Base-by-base conservation (phyloP, 1,284 basidiomycete species). In the Ganoderma resinaceum region DNA sequence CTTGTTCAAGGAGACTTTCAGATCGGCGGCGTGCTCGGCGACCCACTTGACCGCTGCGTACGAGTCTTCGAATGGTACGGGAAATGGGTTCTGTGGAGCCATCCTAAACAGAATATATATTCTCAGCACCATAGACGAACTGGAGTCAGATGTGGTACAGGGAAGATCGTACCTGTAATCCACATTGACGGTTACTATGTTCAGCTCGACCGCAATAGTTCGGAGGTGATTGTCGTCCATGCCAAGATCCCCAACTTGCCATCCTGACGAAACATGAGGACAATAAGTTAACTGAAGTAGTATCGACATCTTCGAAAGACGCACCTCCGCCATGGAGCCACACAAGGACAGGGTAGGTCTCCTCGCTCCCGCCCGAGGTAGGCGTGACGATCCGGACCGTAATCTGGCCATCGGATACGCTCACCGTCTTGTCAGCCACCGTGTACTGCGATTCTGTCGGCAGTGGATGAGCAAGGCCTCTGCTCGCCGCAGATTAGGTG, bases 31-130 rank as follows among this genome's bases (percentile, higher is more conserved):
- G 42, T 75, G 59, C 12, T 57, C 38, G 2, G 63, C 62, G 7
- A 57, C 66, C 75, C 75, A 75, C 74, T 75, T 75, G 18, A 62
- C 37, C 16, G 66, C 61, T 2, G 66, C 61, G 29, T 62, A 63
- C 40, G 52, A 58, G 55, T 66, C 66, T 11, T 66, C 53, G 53
- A 58, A 20, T 6, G 53, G 29, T 35, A 61, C 31, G 4, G 66
- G 66, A 26, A 62, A 66, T 23, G 49, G 38, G 20, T 66, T 9
- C 20, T 63, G 55, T 3, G 66, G 76, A 6, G 69, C 69, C 2
- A 74, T 59, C 8, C 65, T 68, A 59, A 20, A 14, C 7, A 29
- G 37, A n/a, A 43, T n/a, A n/a, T n/a, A 14, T 23, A 29, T 11
- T 4, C 9, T n/a, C 20, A 18, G 23, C 18, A 29, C 23, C 14